A percentile compares a stretch with the other conserved stretches of the same genome.
phyloP scores from a whole-genome alignment of 441 rosid species.

The Metrosideros polymorpha region DNA sequence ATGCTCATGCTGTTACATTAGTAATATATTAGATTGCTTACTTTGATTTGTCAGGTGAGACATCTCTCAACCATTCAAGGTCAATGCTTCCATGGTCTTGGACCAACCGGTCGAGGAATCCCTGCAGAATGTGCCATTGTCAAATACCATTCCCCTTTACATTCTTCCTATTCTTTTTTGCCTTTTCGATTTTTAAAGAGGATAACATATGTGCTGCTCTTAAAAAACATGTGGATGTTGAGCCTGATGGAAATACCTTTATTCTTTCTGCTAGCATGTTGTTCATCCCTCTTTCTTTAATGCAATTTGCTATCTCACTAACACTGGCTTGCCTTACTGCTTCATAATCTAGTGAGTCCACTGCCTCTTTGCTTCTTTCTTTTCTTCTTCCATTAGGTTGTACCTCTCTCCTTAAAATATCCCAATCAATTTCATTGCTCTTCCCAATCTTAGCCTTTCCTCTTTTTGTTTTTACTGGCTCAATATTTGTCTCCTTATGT shows the following conservation, averaged over 20 bases:
- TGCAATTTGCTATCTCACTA: constrained; percentile 46
- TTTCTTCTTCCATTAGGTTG: constrained; percentile 23
- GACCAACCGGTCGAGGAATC: constrained; percentile 64
- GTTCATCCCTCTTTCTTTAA: constrained; percentile 94
- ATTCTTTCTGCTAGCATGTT: constrained; percentile 91
- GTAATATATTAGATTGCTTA: constrained; percentile 17
- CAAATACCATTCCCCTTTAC: background rate
- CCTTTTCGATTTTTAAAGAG: background rate
- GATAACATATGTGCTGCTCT: background rate
- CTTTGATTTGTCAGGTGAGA: constrained; percentile 81
- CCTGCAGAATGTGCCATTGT: constrained; percentile 49
- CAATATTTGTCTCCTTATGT: constrained; percentile 21
- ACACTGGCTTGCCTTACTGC: constrained; percentile 58
- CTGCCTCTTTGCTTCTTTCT: constrained; percentile 47
- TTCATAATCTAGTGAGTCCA: constrained; percentile 88
- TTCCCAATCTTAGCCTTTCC: constrained; percentile 31
- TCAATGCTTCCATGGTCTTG: constrained; percentile 73
- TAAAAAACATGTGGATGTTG: background rate
- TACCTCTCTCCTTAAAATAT: constrained; percentile 53
- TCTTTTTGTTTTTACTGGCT: constrained; percentile 34
- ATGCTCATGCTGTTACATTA: background rate
- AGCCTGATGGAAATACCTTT: constrained; percentile 35
- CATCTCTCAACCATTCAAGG: constrained; percentile 93
- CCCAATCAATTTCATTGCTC: constrained; percentile 71
- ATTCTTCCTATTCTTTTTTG: background rate